Base-by-base conservation (phyloP, 352 stramenopile species). In the Phytophthora cajani region DNA sequence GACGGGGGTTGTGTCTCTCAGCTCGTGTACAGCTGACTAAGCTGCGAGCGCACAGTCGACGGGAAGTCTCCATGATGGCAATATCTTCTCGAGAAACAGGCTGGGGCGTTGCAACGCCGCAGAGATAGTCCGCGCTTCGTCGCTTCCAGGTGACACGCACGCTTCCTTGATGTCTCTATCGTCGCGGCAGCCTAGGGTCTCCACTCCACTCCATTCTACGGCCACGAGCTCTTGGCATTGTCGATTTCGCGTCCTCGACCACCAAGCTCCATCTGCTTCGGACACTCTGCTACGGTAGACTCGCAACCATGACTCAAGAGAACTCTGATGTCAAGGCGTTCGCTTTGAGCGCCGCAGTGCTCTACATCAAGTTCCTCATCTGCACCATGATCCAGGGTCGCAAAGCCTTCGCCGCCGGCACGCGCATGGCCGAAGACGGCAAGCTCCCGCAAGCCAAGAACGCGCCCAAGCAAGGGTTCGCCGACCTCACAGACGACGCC, bases 301-400 rank as follows among this genome's bases (percentile, higher is more conserved):
- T 44, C 27, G 25, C 53, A 52, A 49, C 42, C 17, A 72, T 75
- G 62, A n/a, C 36, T 14, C n/a, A 27, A 11, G 56, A 58, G 9
- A 65, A 70, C 58, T 70, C 72, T 4, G 72, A 80, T 33, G 62
- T 75, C 38, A 78, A 80, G 46, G 61, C 75, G 44, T 76, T 83
- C 56, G 81, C 79, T 8, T 46, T 81, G 14, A 86, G 79, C 75
- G 78, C 75, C 3, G 72, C 69, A 9, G 54, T 91, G 57, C 71
- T 91, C 14, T 91, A 89, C 73, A 56, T 85, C 57, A 91, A 91
- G 78, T 88, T 87, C 67, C 44, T 89, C 44, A 71, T 54, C 17
- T 82, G 79, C n/a, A 79, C 78, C 6, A 79, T 82, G 53, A 70
- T 87, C 50, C 81, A 89, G 36, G 81, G 75, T 23, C 51, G 70